Base-by-base conservation (phyloP, 2,329 filamentous ascomycete species). In the Aureobasidium sp. region DNA sequence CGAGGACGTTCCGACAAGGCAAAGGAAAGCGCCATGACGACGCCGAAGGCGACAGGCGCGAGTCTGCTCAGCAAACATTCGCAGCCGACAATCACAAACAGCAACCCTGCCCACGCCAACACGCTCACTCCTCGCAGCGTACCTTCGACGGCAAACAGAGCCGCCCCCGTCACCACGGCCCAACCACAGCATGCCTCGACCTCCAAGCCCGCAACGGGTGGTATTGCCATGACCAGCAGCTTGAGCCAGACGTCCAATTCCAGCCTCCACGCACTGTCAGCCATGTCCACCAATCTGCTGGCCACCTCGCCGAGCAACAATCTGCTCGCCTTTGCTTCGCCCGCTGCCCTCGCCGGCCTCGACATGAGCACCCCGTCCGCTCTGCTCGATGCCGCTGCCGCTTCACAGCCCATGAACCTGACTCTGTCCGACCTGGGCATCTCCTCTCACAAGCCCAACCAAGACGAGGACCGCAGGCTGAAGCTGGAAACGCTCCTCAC, bases 401-500 rank as follows among this genome's bases (percentile, higher is more conserved):
- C 73, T 25, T 73, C 73, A 12, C 71, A 77, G 6, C 74, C 74
- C 2, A 78, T 78, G 76, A 74, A 74, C 63, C 68, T 76, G 17
- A 72, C 67, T 31, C 72, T 77, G 70, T 76, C 73, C 62, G 74
- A 76, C 37, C 64, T 79, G 34, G 77, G 76, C 12, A 75, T 80
- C 68, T 72, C 56, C 12, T 59, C 56, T 4, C 66, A 66, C 17
- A 73, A 71, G 63, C 71, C 76, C 49, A 75, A 77, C 57, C 80
- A 82, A 65, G 82, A 84, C 62, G 80, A 82, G 49, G 81, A 84
- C 67, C 71, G 79, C 66, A 74, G 75, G 66, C 73, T 76, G 53
- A 77, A 77, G 58, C 85, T 81, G 37, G 86, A 84, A 48, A 78
- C 77, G 61, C 89, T 83, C 14, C 84, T 90, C 7, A 58, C 22